Base-by-base conservation (phyloP, 169 alveolate species). In the Cryptosporidium ryanae region DNA sequence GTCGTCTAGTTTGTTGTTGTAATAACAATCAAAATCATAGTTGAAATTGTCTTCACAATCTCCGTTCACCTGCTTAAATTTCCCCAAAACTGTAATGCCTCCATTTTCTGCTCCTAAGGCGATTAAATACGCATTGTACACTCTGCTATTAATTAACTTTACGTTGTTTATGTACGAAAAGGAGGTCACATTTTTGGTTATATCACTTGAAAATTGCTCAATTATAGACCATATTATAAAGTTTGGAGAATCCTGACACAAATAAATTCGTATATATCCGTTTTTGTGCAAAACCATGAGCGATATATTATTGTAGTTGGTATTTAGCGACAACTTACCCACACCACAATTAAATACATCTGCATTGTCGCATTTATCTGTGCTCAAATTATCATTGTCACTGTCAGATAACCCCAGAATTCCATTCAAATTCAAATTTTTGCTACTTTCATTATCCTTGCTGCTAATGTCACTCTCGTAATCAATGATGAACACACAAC, bases 221-320 rank as follows among this genome's bases (percentile, higher is more conserved):
- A 59, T 59, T 21, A 76, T 76, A 1, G 87, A 59, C 87, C 87
- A 76, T 38, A 54, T 59, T 38, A 38, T 67, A 61, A 76, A 76
- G 15, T 27, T 55, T 38, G 87, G 87, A 13, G 87, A 25, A 76
- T 76, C 87, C 38, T 76, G 87, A 61, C 65, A 55, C 21, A 61
- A 6, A 43, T 76, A 76, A n/a, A 76, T 46, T 76, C 71, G 27
- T 23, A 76, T 18, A n/a, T 59, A 50, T 13, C 87, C 87, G 44
- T 76, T 61, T 46, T 18, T 55, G n/a, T 49, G 34, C 15, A 68
- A 31, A 27, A 68, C 65, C 38, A 68, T 32, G 4, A 68, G 34
- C 23, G 83, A 68, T 68, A 68, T 48, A 68, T 29, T 54, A 27
- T 12, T 32, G 34, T 52, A 32, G n/a, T 64, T 17, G 21, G 54